phyloP scores from a whole-genome alignment of 129 eudicot species.

The Lactuca saligna region DNA sequence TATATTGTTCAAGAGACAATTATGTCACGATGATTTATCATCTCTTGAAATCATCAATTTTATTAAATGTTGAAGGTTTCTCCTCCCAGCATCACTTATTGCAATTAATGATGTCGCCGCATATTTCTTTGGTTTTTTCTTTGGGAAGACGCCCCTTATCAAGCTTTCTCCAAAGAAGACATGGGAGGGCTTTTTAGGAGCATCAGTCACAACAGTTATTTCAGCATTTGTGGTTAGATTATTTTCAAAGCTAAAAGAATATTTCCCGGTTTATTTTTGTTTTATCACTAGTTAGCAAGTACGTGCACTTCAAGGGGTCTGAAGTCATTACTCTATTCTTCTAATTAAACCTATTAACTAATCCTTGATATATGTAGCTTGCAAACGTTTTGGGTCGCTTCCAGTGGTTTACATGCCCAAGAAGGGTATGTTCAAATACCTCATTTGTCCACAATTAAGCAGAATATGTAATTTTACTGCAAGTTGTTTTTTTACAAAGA shows the following conservation, averaged over 20 bases:
- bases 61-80: constrained; percentile 52
- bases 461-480: not conserved
- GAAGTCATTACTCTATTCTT: constrained; percentile 4
- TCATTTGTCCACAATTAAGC: not conserved
- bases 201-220: constrained; percentile 66
- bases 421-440: constrained; percentile 45
- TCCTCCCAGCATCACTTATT: constrained; percentile 78
- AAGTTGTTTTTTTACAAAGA: constrained; percentile 10
- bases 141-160: constrained; percentile 82
- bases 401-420: constrained; percentile 90
- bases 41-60: not conserved
- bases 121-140: constrained; percentile 76
- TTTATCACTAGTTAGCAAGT: not conserved
- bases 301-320: not conserved
- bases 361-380: constrained; percentile 43
- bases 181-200: constrained; percentile 94
- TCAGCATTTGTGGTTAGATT: constrained; percentile 74
- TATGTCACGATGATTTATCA: not conserved
- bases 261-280: not conserved
- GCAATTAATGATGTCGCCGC: constrained; percentile 78
- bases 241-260: not conserved
- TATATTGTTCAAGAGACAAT: constrained; percentile 7
- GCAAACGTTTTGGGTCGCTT: constrained; percentile 66
- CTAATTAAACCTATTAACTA: not conserved
- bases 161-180: constrained; percentile 90